Evolutionary conservation across 495 filamentous ascomycete species (phyloP), one percentile per base, ranked within the genome.

Genomic region (Aspergillus egyptiacus): DNA sequence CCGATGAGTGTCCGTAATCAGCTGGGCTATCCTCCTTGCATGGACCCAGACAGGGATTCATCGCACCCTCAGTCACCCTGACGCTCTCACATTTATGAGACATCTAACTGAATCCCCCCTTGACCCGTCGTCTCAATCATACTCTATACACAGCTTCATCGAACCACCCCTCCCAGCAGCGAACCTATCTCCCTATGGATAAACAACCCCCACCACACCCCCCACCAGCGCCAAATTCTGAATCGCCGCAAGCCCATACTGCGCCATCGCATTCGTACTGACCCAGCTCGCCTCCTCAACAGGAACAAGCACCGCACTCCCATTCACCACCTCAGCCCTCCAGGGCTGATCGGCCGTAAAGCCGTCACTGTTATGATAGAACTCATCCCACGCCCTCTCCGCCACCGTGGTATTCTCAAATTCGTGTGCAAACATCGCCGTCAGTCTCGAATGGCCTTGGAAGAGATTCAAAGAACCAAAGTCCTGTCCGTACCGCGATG

Each of bases 391-490:
- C 6, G 70, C 69, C 25, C 68, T 64, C 41, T 44, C 45, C 0
- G 66, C 68, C 5, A 72, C 58, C 13, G 59, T 65, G 14, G 44
- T 51, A 43, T 71, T 68, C 7, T 50, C 56, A 3, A 53, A 18
- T 25, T 61, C 46, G 2, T 69, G 59, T 19, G 63, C 67, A 1
- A 34, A 52, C 51, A 70, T 72, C 9, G 70, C 71, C 20, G 71
- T 69, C 18, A 76, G 48, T 9, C 71, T 62, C 14, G 70, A 73
- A 49, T 76, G 73, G 6, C 69, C 70, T 40, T 76, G 73, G 9
- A 51, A 40, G 7, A 74, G 52, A 37, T 22, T 70, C 14, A 69
- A 39, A 0, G 34, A 60, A 0, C 68, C 62, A 44, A 74, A 76
- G 46, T 48, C 51, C n/a, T 48, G 28, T 3, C 73, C 69, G 53